Percentiles rank a stretch among this genome's conserved stretches.
These are phyloP conservation scores for Neoboletus brunneissimus DNA, from an alignment of 768 basidiomycete genomes.

Conservation along the genomic window DNA sequence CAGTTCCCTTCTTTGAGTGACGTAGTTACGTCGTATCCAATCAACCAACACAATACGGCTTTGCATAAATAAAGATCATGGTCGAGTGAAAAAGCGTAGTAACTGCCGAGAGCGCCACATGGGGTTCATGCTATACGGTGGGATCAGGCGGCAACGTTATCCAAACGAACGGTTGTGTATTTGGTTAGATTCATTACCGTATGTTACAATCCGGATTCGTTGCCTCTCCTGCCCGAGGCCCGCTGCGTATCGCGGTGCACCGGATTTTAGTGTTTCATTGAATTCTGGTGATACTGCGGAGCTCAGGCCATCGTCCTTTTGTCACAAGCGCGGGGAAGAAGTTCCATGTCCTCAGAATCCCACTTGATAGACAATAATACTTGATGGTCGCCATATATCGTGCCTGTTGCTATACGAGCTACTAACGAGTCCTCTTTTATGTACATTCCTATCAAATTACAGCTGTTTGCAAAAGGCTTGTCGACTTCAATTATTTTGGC, in stretches of 20 bases:
- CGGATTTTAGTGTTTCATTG: too few species aligned
- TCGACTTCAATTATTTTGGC: too few species aligned
- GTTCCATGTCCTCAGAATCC: background rate
- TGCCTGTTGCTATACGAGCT: background rate
- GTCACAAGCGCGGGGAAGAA: background rate
- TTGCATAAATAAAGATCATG: background rate
- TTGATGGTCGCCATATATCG: background rate
- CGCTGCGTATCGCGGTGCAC: background rate
- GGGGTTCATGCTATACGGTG: too few species aligned
- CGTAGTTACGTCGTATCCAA: slow-evolving; percentile 5
- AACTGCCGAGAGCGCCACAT: too few species aligned
- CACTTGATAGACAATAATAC: background rate
- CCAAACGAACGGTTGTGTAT: too few species aligned
- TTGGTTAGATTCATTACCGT: too few species aligned
- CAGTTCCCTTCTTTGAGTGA: background rate
- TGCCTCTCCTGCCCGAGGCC: too few species aligned
- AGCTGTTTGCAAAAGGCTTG: too few species aligned
- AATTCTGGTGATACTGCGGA: too few species aligned
- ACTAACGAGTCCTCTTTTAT: background rate
- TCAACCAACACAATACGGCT: slow-evolving; percentile 12
- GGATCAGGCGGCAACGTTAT: too few species aligned
- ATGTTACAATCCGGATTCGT: too few species aligned
- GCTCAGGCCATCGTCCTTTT: too few species aligned
- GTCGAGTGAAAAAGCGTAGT: background rate
- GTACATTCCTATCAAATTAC: background rate